Evolutionary conservation across 768 basidiomycete genomes (phyloP), one percentile per base, ranked within the genome.

Genomic region (Sutorius australiensis): DNA sequence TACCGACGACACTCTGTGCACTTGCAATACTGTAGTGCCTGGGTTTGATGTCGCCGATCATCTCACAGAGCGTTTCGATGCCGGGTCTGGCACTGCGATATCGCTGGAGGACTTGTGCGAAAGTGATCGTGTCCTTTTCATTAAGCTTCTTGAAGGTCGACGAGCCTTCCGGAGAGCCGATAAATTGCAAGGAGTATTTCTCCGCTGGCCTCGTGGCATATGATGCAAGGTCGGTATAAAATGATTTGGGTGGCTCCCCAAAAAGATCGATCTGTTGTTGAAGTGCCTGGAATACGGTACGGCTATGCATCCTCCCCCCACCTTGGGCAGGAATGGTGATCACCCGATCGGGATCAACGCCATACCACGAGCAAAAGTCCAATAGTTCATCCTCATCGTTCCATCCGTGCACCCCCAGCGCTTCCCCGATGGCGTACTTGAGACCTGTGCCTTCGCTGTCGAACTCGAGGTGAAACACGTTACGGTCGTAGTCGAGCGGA

Each of bases 391-490:
- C 72, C 38, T 81, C 81, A 65, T 98, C 94, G 69, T 99, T 98
- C 94, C 95, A 98, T 7, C 97, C 97, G 67, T 99, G 94, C 39
- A 98, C 78, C 40, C 95, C 97, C 37, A 99, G 84, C 12, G 97
- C 97, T 72, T 98, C 97, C 51, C 97, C 97, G 51, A 98, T 92
- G 33, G 83, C 85, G 70, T 99, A 99, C 72, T 88, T 92, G 56
- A 99, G 79, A 9, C 94, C 94, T 21, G 97, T 99, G 31, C 91
- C 90, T 27, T 81, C 75, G 3, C 91, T 92, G 67, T 94, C 84
- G 67, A 99, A 95, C 75, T 98, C 97, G 60, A 99, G 80, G 73
- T 99, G 97, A 79, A 98, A 98, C 31, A 99, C 94, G 72, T 99
- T 98, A 61, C 97, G 91, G 71, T 98, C 89, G 73, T 99, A 99